phyloP scores from a whole-genome alignment of 148 eudicot species.

The Amaranthus palmeri region DNA sequence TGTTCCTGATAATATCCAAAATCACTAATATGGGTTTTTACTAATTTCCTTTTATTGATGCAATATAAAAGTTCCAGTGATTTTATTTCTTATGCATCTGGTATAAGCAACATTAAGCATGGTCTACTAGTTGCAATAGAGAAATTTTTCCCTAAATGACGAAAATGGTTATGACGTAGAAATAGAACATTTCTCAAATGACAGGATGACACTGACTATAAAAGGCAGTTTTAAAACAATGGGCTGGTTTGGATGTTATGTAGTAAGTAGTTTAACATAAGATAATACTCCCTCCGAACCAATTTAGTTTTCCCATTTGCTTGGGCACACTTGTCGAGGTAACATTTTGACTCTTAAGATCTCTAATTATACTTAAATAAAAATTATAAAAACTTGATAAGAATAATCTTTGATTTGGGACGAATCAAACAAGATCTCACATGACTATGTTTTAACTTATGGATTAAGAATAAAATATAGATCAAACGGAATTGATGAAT shows the following conservation, averaged over 20 bases:
- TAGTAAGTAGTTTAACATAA: not conserved
- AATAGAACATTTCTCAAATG: not conserved
- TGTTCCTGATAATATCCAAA: not conserved
- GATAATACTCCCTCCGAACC: too few relatives aligned
- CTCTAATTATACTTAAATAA: too few relatives aligned
- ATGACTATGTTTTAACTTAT: too few relatives aligned
- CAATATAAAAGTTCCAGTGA: too few relatives aligned
- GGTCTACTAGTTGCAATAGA: not conserved
- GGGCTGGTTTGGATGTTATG: constrained; percentile 20
- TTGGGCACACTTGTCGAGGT: too few relatives aligned
- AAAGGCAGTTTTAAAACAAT: constrained; percentile 23
- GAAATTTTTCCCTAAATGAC: constrained; percentile 1
- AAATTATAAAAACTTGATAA: too few relatives aligned
- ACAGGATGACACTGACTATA: constrained; percentile 16
- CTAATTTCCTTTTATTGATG: not conserved
- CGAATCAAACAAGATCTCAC: too few relatives aligned
- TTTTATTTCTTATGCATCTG: not conserved
- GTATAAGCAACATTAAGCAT: not conserved
- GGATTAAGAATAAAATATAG: too few relatives aligned
- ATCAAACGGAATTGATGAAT: too few relatives aligned
- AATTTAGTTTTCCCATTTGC: too few relatives aligned
- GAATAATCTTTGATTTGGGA: too few relatives aligned
- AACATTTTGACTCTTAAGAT: too few relatives aligned
- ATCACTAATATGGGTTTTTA: not conserved
- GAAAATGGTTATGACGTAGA: constrained; percentile 13